Conservation (phyloP, 1,139 yeast species). For the Protomyces lactucae-debilis region DNA sequence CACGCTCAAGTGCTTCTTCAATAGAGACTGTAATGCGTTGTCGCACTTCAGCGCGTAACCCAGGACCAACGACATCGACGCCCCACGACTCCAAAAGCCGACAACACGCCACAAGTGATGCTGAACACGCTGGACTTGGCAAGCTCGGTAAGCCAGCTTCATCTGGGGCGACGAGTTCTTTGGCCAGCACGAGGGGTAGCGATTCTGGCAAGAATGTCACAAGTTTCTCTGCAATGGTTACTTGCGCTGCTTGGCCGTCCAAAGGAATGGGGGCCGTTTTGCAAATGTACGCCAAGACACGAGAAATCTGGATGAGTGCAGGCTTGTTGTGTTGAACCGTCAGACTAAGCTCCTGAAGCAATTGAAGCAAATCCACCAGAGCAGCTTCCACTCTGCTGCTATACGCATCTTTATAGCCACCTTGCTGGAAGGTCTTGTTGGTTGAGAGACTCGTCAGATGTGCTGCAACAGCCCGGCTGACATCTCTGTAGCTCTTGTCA, state of each 20-base stretch:
- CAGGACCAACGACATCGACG: slow-evolving; percentile 9
- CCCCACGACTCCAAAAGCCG: not conserved
- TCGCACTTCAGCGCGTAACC: slow-evolving; percentile 6
- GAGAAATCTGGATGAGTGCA: not conserved
- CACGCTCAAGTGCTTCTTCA: not conserved
- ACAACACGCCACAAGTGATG: not conserved
- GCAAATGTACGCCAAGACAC: not conserved
- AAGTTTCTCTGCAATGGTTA: not conserved
- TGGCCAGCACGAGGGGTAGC: not conserved
- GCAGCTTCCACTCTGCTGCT: not conserved
- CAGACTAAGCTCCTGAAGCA: not conserved
- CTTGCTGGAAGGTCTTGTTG: not conserved
- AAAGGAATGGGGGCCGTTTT: not conserved
- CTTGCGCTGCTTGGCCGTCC: not conserved
- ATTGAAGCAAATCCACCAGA: not conserved
- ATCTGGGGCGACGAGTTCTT: not conserved
- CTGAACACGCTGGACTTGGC: not conserved
- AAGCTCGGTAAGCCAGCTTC: not conserved
- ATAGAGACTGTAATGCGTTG: not conserved
- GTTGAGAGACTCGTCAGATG: not conserved
- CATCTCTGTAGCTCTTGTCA: not conserved
- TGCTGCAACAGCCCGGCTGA: not conserved
- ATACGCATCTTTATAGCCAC: not conserved
- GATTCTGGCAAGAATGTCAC: not conserved
- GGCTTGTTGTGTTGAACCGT: not conserved